phyloP scores from a whole-genome alignment of 1,284 basidiomycete species.

The Apiotrichum sp. region DNA sequence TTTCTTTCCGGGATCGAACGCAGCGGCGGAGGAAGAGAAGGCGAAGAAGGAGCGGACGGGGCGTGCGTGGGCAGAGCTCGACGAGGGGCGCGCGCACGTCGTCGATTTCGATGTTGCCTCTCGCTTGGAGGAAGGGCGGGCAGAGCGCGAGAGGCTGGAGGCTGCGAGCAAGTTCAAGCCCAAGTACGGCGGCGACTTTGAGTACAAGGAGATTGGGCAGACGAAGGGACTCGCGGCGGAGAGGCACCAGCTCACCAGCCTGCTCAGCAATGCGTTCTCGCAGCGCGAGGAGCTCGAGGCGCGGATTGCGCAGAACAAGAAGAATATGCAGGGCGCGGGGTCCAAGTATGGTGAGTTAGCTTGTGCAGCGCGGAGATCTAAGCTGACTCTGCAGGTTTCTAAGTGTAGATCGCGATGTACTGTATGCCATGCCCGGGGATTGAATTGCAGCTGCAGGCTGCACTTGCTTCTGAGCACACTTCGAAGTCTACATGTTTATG shows the following conservation, averaged over 20 bases:
- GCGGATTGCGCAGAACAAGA: constrained; percentile 43
- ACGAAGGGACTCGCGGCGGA: constrained; percentile 43
- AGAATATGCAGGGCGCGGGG: constrained; percentile 38
- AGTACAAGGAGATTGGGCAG: constrained; percentile 44
- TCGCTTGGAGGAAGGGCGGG: constrained; percentile 25
- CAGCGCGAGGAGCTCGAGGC: constrained; percentile 42
- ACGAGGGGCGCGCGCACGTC: constrained; percentile 23
- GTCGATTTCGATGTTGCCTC: constrained; percentile 32
- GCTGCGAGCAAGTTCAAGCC: constrained; percentile 32
- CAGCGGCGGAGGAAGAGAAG: constrained; percentile 3
- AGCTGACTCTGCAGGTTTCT: constrained; percentile 16
- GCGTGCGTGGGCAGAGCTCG: constrained; percentile 39
- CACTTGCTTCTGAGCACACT: too few relatives aligned
- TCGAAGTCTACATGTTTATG: too few relatives aligned
- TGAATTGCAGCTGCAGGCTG: too few relatives aligned
- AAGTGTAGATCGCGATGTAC: background rate
- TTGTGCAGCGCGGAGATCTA: too few relatives aligned
- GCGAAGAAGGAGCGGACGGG: constrained; percentile 22
- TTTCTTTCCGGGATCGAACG: constrained; percentile 47
- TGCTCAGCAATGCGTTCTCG: constrained; percentile 39
- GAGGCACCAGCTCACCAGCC: constrained; percentile 43
- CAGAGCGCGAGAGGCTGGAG: constrained; percentile 8
- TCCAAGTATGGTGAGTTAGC: constrained; percentile 39
- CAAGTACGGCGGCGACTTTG: constrained; percentile 28
- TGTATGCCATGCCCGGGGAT: background rate